Base-by-base conservation (phyloP, 116 monocot genomes). In the Iris pallida region DNA sequence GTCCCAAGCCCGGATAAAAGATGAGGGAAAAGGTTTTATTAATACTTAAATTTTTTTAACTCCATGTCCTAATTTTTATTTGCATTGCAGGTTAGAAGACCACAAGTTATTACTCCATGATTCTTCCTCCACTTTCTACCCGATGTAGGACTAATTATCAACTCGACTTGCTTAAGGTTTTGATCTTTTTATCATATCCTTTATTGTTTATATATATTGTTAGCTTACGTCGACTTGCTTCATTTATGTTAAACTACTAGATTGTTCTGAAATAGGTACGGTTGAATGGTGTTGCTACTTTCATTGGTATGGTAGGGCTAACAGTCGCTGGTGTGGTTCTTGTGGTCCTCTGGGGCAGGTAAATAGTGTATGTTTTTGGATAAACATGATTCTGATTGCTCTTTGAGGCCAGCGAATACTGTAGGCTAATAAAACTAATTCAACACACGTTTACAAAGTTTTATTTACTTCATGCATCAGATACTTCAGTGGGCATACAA, bases 241-340 rank as follows among this genome's bases (percentile, higher is more conserved):
- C 42, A 8, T 58, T 20, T 17, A 15, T 53, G 17, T 13, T 66
- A 51, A 66, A 53, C 5, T 70, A n/a, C 16, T 30, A 54, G 68
- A 8, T 77, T 73, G 1, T 71, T 42, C 17, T 60, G 42, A 49
- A 76, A 68, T 53, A 99, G 99, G 99, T 99, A 20, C 83, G 94
- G 7, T 75, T 99, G 71, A 99, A 93, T 81, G 99, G 99, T 74
- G 91, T 90, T 73, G 99, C 99, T 55, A 99, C 99, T 75, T 82
- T 99, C 57, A 89, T 99, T 63, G 99, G 99, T 43, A 69, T 76
- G 56, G 88, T 93, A 41, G 99, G 99, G 4, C 86, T 99, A 40
- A 66, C 77, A 53, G 86, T 99, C 45, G 99, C 99, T 60, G 56
- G 12, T 75, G 69, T 64, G 6, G 94, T 99, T 60, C 90, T 99